phyloP scores from a whole-genome alignment of 306 rosid genomes.

The Cicer chorassanicum region DNA sequence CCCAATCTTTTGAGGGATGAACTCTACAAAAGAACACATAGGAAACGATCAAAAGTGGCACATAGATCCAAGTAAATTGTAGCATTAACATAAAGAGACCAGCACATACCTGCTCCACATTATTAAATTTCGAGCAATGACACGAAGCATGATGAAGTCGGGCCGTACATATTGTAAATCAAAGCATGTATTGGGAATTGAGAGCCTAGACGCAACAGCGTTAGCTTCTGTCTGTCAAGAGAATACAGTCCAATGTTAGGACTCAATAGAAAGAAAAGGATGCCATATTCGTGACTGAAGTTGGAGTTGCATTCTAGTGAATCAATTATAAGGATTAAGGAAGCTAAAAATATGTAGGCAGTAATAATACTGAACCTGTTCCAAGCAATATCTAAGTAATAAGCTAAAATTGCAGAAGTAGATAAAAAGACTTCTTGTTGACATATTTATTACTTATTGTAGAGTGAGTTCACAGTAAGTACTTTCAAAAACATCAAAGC shows the following conservation, averaged over 20 bases:
- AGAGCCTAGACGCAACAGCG: conserved; percentile 81
- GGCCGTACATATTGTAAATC: conserved; percentile 98
- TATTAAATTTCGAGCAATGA: conserved; percentile 90
- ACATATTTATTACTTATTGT: conserved; percentile 42
- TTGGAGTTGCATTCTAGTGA: background rate
- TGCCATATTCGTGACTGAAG: conserved; percentile 29
- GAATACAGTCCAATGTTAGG: conserved; percentile 44
- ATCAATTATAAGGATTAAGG: conserved; percentile 3
- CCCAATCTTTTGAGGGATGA: conserved; percentile 91
- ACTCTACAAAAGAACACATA: conserved; percentile 59
- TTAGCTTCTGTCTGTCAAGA: conserved; percentile 83
- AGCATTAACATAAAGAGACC: conserved; percentile 39
- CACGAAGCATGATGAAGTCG: conserved; percentile 96
- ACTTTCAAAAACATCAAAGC: conserved; percentile 96
- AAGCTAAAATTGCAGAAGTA: conserved; percentile 41
- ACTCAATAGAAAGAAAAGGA: conserved; percentile 36
- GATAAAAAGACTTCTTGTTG: conserved; percentile 33
- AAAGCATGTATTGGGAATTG: conserved; percentile 79
- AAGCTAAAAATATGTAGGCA: conserved; percentile 35
- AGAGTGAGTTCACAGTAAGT: conserved; percentile 41
- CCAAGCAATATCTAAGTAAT: conserved; percentile 29
- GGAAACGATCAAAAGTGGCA: conserved; percentile 46
- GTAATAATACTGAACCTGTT: conserved; percentile 20
- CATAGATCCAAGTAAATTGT: conserved; percentile 37
- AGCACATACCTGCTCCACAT: conserved; percentile 93